Percentiles rank a stretch among this genome's conserved stretches.
Conservation (phyloP, 495 filamentous ascomycete genomes). For the Schizothecium vesticola region DNA sequence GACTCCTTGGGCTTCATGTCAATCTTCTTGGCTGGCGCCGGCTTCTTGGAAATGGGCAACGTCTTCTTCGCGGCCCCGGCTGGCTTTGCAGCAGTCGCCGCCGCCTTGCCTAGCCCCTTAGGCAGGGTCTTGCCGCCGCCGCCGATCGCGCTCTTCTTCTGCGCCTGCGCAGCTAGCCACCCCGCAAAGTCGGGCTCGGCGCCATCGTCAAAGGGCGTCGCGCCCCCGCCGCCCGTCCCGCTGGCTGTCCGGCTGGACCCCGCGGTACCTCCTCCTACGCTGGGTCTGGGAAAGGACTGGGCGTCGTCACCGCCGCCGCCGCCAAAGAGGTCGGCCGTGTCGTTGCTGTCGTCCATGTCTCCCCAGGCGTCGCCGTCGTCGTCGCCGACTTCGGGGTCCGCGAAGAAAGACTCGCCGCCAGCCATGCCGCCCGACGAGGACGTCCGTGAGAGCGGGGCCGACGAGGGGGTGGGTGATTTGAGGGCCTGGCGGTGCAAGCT, state of each 20-base stretch:
- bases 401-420: conserved; percentile 41
- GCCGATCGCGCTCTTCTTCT: conserved; percentile 54
- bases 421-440: conserved; percentile 39
- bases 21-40: conserved; percentile 39
- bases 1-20: conserved; percentile 52
- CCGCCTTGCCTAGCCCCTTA: conserved; percentile 55
- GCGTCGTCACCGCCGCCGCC: conserved; percentile 30
- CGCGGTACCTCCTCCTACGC: conserved; percentile 18
- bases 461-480: conserved; percentile 39
- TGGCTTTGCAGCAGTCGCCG: conserved; percentile 11
- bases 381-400: conserved; percentile 35
- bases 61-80: conserved; percentile 22
- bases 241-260: conserved; percentile 15
- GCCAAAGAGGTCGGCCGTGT: conserved; percentile 50
- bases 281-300: conserved; percentile 36
- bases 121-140: conserved; percentile 53
- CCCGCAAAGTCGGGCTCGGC: conserved; percentile 91
- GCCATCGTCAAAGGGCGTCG: conserved; percentile 66
- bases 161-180: conserved; percentile 79
- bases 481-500: conserved; percentile 49
- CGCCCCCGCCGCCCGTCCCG: conserved; percentile 19
- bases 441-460: conserved; percentile 37
- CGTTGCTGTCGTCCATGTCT: conserved; percentile 51
- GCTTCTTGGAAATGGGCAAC: conserved; percentile 5
- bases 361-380: conserved; percentile 66